Percentiles rank a stretch among this genome's conserved stretches.
phyloP scores from a whole-genome alignment of 176 grass and related monocot species.

The Eleusine coracana region DNA sequence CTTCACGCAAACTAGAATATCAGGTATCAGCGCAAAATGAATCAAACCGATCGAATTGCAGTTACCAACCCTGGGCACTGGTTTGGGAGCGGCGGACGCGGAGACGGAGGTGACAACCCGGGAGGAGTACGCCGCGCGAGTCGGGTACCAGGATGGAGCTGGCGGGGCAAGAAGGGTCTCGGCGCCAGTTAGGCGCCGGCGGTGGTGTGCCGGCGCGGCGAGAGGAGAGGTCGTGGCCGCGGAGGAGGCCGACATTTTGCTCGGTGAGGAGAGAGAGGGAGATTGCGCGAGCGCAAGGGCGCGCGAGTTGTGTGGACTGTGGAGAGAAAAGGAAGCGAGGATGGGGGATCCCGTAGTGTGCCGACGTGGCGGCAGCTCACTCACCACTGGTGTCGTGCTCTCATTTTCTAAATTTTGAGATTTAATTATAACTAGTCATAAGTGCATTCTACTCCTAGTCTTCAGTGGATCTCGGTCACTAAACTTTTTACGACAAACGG shows the following conservation, averaged over 20 bases:
- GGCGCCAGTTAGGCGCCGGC: not conserved
- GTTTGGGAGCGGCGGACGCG: slow-evolving; percentile 1
- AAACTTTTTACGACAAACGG: too few relatives aligned
- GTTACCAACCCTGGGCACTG: slow-evolving; percentile 40
- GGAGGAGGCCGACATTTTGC: slow-evolving; percentile 23
- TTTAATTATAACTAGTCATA: too few relatives aligned
- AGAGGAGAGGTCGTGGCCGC: slow-evolving; percentile 13
- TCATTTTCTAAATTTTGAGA: not conserved
- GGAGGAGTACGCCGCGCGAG: not conserved
- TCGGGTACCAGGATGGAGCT: not conserved
- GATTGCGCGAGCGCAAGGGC: not conserved
- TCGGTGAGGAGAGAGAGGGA: not conserved
- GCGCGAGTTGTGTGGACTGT: slow-evolving; percentile 27
- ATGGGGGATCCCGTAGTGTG: slow-evolving; percentile 20
- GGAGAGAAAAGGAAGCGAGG: slow-evolving; percentile 35
- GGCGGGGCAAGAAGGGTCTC: not conserved
- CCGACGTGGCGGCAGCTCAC: not conserved
- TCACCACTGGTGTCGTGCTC: not conserved
- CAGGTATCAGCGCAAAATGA: not conserved
- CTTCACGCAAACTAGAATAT: not conserved
- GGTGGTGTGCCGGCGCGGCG: not conserved
- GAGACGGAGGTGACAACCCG: not conserved
- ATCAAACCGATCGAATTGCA: not conserved
- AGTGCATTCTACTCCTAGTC: too few relatives aligned
- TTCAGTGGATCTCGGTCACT: too few relatives aligned